Evolutionary conservation across 2,329 filamentous ascomycete species (phyloP), one percentile per base, ranked within the genome.

Genomic region (Apiospora arundinis): DNA sequence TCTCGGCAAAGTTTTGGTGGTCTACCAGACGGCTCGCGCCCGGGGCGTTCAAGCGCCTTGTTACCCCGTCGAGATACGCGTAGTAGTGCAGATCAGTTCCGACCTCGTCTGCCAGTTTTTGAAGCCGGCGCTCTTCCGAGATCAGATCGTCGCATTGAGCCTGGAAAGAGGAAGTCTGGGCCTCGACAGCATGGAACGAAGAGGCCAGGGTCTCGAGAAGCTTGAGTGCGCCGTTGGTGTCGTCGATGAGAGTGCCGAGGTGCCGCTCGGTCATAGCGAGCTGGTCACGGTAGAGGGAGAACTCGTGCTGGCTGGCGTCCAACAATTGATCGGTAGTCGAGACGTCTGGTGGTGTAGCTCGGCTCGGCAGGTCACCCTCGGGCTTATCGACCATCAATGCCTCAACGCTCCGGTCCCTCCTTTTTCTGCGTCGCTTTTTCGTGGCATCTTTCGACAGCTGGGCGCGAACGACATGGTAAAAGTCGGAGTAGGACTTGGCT

Each of bases 41-140:
- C 0, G 96, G 95, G 0, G 95, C 95, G 84, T 98, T 98, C 71
- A 99, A 89, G 18, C 95, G 90, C 70, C 95, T 89, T 0, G 95
- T 97, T 72, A 95, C 95, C 66, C 92, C 95, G 74, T 99, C 96
- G 7, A 99, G 88, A 79, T 97, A 98, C 25, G 93, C 90, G 81
- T 99, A 99, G 82, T 97, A 98, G 78, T 95, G 92, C n/a, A 98
- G 85, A 76, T 98, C 97, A 32, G 93, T 93, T 37, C 93, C 92
- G 71, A 99, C 92, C 72, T 95, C 92, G 75, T 97, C 90, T 2
- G 95, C 94, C 56, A 99, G 87, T 74, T 88, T 89, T 73, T 93
- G 91, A 52, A 98, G 87, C 32, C 93, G 90, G 76, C 88, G 90
- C 82, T 98, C 95, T 77, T 97, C 95, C 1, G 89, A 86, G 42